Percentiles rank a stretch among this genome's conserved stretches.
phyloP scores from a whole-genome alignment of 1,284 basidiomycete species.

The Pseudozyma hubeiensis region DNA sequence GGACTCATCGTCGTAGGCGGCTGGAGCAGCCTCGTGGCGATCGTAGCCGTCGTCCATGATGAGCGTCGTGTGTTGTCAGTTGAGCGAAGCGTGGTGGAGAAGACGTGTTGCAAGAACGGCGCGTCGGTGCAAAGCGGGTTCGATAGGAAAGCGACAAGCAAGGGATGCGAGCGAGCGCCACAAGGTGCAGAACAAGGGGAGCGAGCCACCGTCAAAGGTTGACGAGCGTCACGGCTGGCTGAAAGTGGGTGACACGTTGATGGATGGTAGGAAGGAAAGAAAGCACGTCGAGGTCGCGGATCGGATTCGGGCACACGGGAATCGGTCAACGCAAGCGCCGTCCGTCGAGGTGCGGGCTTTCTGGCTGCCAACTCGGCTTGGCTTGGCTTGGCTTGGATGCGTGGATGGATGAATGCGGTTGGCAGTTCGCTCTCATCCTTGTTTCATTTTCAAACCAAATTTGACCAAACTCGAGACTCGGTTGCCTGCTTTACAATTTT shows the following conservation, averaged over 20 bases:
- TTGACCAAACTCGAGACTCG: too few species aligned
- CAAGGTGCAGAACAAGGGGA: too few species aligned
- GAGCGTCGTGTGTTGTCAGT: not conserved
- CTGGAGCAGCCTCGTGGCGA: constrained; percentile 24
- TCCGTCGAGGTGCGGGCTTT: not conserved
- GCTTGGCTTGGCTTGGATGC: too few species aligned
- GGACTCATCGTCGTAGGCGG: constrained; percentile 27
- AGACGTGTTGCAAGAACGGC: not conserved
- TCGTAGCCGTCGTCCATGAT: constrained; percentile 21
- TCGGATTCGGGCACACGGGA: constrained; percentile 18
- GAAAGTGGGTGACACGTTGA: not conserved
- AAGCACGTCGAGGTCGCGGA: constrained; percentile 1
- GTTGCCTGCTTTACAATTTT: too few species aligned
- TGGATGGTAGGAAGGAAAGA: constrained; percentile 6
- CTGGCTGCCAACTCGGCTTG: too few species aligned
- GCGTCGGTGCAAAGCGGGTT: not conserved
- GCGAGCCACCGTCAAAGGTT: too few species aligned
- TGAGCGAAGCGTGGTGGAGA: not conserved
- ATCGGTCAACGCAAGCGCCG: constrained; percentile 8
- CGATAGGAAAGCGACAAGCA: not conserved
- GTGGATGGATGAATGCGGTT: too few species aligned
- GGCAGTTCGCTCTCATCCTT: too few species aligned
- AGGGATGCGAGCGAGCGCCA: too few species aligned
- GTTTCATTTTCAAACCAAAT: too few species aligned
- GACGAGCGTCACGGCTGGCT: too few species aligned